Conservation (phyloP, 2,329 filamentous ascomycete genomes). For the Epichloe typhina region DNA sequence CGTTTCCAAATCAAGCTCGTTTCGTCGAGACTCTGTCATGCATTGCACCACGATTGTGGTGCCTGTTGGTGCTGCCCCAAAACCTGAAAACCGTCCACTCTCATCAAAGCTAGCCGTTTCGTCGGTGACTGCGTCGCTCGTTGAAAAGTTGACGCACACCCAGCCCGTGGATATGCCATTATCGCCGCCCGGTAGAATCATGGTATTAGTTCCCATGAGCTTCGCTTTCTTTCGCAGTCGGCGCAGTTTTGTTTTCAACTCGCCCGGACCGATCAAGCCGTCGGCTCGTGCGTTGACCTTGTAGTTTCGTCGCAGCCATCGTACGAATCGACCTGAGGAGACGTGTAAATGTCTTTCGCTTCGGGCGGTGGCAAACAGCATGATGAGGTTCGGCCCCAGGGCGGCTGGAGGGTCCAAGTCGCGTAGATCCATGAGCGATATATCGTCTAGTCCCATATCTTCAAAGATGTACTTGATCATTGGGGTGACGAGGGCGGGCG, state of each 20-base stretch:
- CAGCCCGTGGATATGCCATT: conserved; percentile 88
- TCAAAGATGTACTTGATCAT: conserved; percentile 69
- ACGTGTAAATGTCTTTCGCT: conserved; percentile 90
- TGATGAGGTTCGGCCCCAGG: conserved; percentile 75
- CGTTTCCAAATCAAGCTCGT: conserved; percentile 38
- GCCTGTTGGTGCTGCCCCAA: conserved; percentile 43
- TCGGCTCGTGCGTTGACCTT: conserved; percentile 68
- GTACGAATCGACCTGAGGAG: conserved; percentile 75
- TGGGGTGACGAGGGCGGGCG: conserved; percentile 58
- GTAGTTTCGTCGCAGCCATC: conserved; percentile 66
- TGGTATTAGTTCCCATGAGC: conserved; percentile 59
- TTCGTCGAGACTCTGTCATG: conserved; percentile 39
- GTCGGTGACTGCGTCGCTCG: conserved; percentile 42
- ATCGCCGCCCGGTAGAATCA: conserved; percentile 52
- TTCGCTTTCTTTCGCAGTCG: conserved; percentile 71
- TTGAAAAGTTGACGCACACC: conserved; percentile 86
- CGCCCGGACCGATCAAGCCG: conserved; percentile 77
- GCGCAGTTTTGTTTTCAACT: conserved; percentile 76
- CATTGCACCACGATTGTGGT: conserved; percentile 44
- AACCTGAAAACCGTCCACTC: conserved; percentile 57
- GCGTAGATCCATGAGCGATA: conserved; percentile 72
- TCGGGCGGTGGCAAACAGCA: conserved; percentile 83
- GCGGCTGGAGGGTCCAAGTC: conserved; percentile 74
- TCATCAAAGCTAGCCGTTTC: conserved; percentile 33
- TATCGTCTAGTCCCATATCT: conserved; percentile 73